Evolutionary conservation across 2,329 filamentous ascomycete species (phyloP).

Genomic region (Botrytis fabae): DNA sequence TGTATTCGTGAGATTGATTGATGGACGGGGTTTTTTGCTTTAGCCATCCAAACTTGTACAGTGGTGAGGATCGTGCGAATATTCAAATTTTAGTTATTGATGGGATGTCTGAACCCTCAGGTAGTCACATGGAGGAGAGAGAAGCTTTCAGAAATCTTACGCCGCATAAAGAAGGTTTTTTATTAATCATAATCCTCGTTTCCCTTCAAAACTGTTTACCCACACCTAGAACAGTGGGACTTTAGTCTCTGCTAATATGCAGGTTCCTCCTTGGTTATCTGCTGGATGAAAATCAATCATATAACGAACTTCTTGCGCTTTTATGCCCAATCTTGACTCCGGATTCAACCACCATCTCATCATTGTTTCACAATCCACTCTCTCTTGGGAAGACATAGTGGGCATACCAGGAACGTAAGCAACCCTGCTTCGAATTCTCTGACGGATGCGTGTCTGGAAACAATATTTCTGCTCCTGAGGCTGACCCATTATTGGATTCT

Average conservation of each 20-base stretch:
- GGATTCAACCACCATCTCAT: background rate
- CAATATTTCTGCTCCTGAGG: background rate
- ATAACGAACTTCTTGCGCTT: background rate
- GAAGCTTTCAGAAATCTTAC: background rate
- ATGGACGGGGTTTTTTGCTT: accelerated
- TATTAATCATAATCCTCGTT: background rate
- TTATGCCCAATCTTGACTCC: background rate
- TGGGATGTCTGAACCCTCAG: background rate
- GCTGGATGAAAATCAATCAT: background rate
- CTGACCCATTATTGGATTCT: background rate
- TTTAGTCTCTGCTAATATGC: background rate
- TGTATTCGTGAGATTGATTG: background rate
- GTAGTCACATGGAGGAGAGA: background rate
- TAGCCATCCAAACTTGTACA: background rate
- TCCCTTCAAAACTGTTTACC: too few relatives aligned
- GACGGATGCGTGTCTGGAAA: background rate
- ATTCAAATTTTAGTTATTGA: background rate
- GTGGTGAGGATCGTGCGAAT: background rate
- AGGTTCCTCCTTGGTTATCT: background rate
- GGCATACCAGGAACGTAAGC: background rate
- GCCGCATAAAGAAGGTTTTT: background rate
- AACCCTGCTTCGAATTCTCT: background rate
- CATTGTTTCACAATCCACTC: too few relatives aligned
- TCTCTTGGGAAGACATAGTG: background rate
- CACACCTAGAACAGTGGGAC: too few relatives aligned